Evolutionary conservation across 306 rosid genomes (phyloP).

Genomic region (Mimosa bimucronata): DNA sequence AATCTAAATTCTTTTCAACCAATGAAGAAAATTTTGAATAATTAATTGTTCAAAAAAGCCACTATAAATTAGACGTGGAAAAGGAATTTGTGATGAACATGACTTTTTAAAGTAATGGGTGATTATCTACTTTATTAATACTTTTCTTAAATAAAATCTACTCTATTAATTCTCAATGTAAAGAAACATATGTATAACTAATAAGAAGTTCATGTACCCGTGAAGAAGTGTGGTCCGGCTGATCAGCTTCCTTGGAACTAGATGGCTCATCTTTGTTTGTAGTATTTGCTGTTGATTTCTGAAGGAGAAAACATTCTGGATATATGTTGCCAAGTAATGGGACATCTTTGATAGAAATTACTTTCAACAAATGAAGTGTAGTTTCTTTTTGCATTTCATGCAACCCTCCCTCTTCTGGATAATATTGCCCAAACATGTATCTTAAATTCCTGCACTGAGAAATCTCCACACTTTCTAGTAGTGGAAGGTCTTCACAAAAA

Average conservation of each 20-base stretch:
- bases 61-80: not conserved
- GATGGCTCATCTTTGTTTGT: not conserved
- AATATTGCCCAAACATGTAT: slow-evolving; percentile 24
- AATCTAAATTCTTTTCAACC: not conserved
- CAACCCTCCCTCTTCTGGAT: not conserved
- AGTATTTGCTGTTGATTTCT: not conserved
- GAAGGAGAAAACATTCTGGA: not conserved
- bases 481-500: slow-evolving; percentile 27
- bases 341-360: not conserved
- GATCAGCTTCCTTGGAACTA: no score
- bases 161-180: not conserved
- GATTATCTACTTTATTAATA: no score
- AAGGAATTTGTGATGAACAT: no score
- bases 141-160: no score
- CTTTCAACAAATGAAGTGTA: not conserved
- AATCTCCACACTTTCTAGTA: slow-evolving; percentile 27
- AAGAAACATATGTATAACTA: not conserved
- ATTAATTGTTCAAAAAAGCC: not conserved
- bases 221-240: no score
- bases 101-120: no score
- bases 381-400: not conserved
- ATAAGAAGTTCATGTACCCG: not conserved
- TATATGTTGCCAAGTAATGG: not conserved
- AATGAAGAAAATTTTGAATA: not conserved
- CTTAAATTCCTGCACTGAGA: not conserved